A percentile compares a stretch with the other conserved stretches of the same genome.
phyloP scores from a whole-genome alignment of 1,139 yeast genomes.

The Williopsis jadinii region DNA sequence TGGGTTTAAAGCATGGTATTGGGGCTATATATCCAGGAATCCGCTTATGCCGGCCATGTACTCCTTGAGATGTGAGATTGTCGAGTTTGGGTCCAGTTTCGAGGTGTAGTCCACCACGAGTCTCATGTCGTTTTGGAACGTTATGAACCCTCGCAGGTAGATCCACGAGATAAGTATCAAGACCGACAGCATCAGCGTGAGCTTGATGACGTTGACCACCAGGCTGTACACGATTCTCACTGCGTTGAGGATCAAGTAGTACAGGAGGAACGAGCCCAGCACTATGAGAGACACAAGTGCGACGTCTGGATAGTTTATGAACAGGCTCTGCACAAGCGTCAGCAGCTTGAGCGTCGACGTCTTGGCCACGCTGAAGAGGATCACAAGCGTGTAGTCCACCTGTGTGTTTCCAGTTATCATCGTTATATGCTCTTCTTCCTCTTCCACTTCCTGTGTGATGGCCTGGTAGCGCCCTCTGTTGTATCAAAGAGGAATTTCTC shows the following conservation, averaged over 20 bases:
- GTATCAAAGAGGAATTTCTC: too few species aligned
- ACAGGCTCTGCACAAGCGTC: slow-evolving; percentile 1
- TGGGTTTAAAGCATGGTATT: too few species aligned
- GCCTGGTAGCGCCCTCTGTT: too few species aligned
- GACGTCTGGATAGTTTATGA: slow-evolving; percentile 16
- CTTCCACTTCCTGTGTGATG: too few species aligned
- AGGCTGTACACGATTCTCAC: slow-evolving; percentile 14
- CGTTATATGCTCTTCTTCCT: not conserved
- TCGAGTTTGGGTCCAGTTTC: too few species aligned
- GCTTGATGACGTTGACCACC: slow-evolving; percentile 13
- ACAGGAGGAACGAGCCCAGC: slow-evolving; percentile 7
- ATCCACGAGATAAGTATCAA: slow-evolving; percentile 13
- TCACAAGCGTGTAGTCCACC: slow-evolving; percentile 15
- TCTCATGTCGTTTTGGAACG: slow-evolving; percentile 8
- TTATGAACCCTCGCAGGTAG: slow-evolving; percentile 17
- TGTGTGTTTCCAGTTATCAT: slow-evolving; percentile 17
- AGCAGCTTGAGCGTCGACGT: not conserved
- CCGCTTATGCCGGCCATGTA: too few species aligned
- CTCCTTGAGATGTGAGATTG: too few species aligned
- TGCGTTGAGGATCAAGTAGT: slow-evolving; percentile 16
- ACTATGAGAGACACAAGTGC: slow-evolving; percentile 8
- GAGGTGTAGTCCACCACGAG: not conserved
- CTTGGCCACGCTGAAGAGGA: slow-evolving; percentile 2
- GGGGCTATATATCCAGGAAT: too few species aligned
- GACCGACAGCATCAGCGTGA: slow-evolving; percentile 5